Evolutionary conservation across 179 eudicot genomes (phyloP).

Genomic region (Corrigiola litoralis): DNA sequence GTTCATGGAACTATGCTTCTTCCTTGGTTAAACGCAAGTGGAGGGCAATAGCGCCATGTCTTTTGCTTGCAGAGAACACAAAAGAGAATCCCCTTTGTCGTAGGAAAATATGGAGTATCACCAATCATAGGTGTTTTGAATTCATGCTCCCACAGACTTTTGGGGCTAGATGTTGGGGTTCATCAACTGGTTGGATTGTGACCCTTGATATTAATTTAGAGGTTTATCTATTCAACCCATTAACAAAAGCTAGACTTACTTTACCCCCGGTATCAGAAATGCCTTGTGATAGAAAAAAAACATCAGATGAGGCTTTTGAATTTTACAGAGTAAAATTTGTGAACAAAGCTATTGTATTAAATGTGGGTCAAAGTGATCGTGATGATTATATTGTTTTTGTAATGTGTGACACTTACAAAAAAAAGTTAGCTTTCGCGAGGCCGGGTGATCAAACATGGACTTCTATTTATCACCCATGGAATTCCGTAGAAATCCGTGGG

Average conservation of each 20-base stretch:
- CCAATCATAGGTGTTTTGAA: background rate
- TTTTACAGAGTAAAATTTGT: background rate
- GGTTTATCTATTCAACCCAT: background rate
- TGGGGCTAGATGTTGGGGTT: conserved; percentile 6
- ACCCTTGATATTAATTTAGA: background rate
- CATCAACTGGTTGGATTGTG: conserved; percentile 1
- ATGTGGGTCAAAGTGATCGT: background rate
- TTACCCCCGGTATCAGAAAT: background rate
- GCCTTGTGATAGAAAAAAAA: too few relatives aligned
- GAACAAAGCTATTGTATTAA: background rate
- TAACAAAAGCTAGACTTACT: background rate
- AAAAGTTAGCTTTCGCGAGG: background rate
- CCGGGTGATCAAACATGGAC: conserved; percentile 7
- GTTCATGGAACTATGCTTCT: background rate
- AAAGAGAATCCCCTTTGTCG: background rate
- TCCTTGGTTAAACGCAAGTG: background rate
- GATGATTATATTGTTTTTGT: background rate
- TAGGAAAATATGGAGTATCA: background rate
- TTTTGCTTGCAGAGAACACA: background rate
- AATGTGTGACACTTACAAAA: background rate
- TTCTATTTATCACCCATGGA: background rate
- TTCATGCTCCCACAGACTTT: background rate
- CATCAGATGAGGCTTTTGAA: background rate
- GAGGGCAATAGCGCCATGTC: background rate
- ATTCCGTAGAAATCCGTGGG: too few relatives aligned